Evolutionary conservation across 371 early-diverging fungal genomes (phyloP).

Genomic region (Nematocida minor): DNA sequence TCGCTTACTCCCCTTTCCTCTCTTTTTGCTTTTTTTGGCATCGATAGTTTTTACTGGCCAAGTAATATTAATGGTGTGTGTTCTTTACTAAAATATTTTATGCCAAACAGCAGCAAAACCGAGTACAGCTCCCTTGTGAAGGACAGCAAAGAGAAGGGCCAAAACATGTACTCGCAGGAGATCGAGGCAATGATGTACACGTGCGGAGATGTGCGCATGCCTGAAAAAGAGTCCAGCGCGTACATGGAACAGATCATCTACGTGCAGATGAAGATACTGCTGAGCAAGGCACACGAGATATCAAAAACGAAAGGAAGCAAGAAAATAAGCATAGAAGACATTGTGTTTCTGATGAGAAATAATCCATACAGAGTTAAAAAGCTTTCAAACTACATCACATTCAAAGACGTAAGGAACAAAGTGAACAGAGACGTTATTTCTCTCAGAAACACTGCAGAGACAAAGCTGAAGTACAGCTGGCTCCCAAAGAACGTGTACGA

Average conservation of each 20-base stretch:
- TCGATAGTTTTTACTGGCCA: no score
- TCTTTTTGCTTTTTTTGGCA: neutral
- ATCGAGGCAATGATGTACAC: slow-evolving; percentile 55
- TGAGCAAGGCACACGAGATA: slow-evolving; percentile 19
- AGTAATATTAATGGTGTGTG: neutral
- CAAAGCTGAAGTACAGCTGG: slow-evolving; percentile 30
- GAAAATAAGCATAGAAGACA: slow-evolving; percentile 39
- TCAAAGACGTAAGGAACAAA: slow-evolving; percentile 48
- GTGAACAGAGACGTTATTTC: slow-evolving; percentile 32
- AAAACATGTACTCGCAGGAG: slow-evolving; percentile 24
- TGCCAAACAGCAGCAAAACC: neutral
- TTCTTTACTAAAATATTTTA: neutral
- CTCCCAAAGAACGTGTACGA: slow-evolving; percentile 26
- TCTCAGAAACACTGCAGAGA: neutral
- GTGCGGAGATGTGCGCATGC: slow-evolving; percentile 44
- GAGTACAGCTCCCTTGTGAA: neutral
- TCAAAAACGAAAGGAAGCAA: slow-evolving; percentile 24
- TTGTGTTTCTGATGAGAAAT: slow-evolving; percentile 48
- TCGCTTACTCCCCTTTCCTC: neutral
- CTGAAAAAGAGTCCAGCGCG: slow-evolving; percentile 27
- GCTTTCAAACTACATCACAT: slow-evolving; percentile 47
- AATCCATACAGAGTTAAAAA: slow-evolving; percentile 49
- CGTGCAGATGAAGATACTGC: slow-evolving; percentile 31
- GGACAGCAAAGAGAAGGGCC: slow-evolving; percentile 2
- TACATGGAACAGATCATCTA: slow-evolving; percentile 51